Base-by-base conservation (phyloP, 2,329 filamentous ascomycete genomes). In the Leptographium radiaticola region DNA sequence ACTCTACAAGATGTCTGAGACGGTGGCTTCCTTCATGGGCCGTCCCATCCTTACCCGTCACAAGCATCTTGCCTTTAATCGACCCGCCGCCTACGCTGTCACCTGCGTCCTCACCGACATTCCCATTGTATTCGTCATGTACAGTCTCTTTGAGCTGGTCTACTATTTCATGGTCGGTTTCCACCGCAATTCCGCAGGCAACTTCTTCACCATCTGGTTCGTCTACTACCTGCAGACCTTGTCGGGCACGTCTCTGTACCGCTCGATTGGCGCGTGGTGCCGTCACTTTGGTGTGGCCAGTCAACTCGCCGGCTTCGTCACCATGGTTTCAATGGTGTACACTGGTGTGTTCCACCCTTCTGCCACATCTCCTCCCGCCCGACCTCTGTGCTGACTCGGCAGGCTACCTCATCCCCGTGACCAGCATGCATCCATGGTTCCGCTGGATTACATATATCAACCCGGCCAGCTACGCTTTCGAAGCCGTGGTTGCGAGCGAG, bases 1-100 rank as follows among this genome's bases (percentile, higher is more conserved):
- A 93, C 63, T 77, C 83, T 58, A 86, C 73, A 84, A 93, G 65
- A 68, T 93, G 42, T 65, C 76, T 20, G 63, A 73, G 1, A 75
- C 73, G 16, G 84, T 86, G 0, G 63, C 67, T 15, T 88, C 83
- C 62, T 53, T 53, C 45, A n/a, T n/a, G 44, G 77, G 80, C 61
- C 81, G 88, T 57, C 85, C 87, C 1, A 94, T 95, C 61, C 87
- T 95, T 56, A 88, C 95, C 65, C 95, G 95, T 66, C 90, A 96
- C 61, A 72, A 77, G 54, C 81, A 85, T 56, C 95, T 94, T 65
- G 89, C 89, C 18, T 75, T 95, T 18, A 94, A 95, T 62, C 89
- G 94, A 62, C 88, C 90, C 0, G 89, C 85, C 16, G 86, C 89
- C 15, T 89, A 95, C 73, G 87, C 89, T 15, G 75, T 87, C 57